Evolutionary conservation across 768 basidiomycete genomes (phyloP), one percentile per base, ranked within the genome.

Genomic region (Serendipita indica): DNA sequence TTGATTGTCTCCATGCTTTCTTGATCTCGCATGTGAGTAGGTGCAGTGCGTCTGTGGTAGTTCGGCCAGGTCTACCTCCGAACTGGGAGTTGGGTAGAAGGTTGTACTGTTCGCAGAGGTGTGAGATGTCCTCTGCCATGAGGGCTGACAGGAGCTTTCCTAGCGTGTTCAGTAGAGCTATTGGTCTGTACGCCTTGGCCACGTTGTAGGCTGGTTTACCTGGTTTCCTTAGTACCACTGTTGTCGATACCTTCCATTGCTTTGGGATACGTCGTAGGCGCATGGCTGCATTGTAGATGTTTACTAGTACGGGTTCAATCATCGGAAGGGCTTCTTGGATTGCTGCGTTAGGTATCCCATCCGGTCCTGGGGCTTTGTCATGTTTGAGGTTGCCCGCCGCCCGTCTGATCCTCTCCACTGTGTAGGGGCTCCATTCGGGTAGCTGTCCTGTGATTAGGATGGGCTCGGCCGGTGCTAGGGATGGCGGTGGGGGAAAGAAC

Each of bases 61-160:
- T 65, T 0, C 72, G 33, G 0, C 75, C 74, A 5, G 74, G 70
- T 0, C 72, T 18, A 0, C 71, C 70, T 0, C 75, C 71, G 52
- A 74, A 76, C 54, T 76, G 72, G 3, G 41, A 67, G 0, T 57
- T 27, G 0, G 74, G 72, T 1, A 77, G 65, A 0, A 75, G 61
- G 0, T 67, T n/a, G 28, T 70, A 62, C 3, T 61, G 32, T 61
- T 77, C 72, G 0, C 65, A 58, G 1, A 69, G 14, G 18, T 60
- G 58, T 0, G 62, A 52, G 0, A 74, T 20, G 16, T 67, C 62
- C 3, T 67, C 64, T 16, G 67, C 62, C 0, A 70, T 45, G 0
- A 61, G 57, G 10, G 64, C 20, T 4, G 64, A 62, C 0, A 70
- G 68, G 0, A 71, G 18, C 39, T 75, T 75, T 0, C 60, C 67